Evolutionary conservation across 192 early-diverging fungal genomes (phyloP), one percentile per base, ranked within the genome.

Genomic region (Coemansia sp.): DNA sequence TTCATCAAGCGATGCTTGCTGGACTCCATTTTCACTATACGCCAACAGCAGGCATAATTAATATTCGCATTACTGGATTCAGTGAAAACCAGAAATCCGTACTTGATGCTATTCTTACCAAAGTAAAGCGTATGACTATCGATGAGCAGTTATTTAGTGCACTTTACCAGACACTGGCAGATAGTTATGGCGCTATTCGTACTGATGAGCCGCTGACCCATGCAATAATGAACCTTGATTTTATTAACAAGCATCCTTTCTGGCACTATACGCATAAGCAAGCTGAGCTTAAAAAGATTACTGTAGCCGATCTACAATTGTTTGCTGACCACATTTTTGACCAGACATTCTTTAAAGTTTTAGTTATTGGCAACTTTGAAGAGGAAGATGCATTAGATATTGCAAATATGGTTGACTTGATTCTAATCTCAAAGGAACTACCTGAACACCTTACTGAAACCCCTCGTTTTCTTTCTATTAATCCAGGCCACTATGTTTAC

Each of bases 281-380:
- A 0, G 70, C 83, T 30, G 80, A 71, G 15, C 86, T 89, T 62
- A 82, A 83, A 52, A 90, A 91, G 59, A 86, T 86, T 10, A 88
- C 83, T 10, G 55, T 84, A 5, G 81, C 83, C 19, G 85, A 88
- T 45, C 80, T 95, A 14, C 77, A 86, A 57, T 59, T 59, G 13
- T 92, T 93, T 57, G 84, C 84, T 40, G 90, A 87, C 15, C 68
- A 71, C 22, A 48, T 95, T 23, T 61, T 93, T 23, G 69, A 69
- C 6, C 69, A 84, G n/a, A 59, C 92, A 44, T 81, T 80, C 66
- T 64, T 89, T 3, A 92, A 93, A 61, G 83, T 85, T n/a, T 74
- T 93, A 8, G 83, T 92, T 12, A 83, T 86, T 53, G 96, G 96
- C 51, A 93, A 98, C 66, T 73, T 89, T 41, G 56, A 79, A 7